Base-by-base conservation (phyloP, 805 yeast genomes). In the Monosporozyma solicola region DNA sequence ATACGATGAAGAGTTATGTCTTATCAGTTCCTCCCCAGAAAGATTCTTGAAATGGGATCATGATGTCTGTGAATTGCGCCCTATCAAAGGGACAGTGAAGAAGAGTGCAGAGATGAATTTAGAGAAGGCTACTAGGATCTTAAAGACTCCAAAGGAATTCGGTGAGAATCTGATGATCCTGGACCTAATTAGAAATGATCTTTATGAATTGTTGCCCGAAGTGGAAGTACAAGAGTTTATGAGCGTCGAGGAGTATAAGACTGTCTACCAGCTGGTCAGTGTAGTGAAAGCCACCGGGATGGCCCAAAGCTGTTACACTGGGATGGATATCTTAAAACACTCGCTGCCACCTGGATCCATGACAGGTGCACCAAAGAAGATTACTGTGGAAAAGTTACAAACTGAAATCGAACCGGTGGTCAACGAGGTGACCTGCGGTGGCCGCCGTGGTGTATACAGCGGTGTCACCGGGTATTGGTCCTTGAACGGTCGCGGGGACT, bases 281-380 rank as follows among this genome's bases (percentile, higher is more conserved):
- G 96, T 87, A 1, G 88, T 94, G 25, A 80, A 76, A 51, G 98
- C 97, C 0, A 65, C 72, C 22, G 59, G 59, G 1, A 54, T 60
- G 39, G 45, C 62, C 51, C n/a, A 48, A 13, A 41, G 25, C 5
- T 20, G 11, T 4, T 82, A 77, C 58, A 72, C 76, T 11, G 99
- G 98, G 0, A 72, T 91, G 25, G 98, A 94, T 65, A 72, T 92
- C 2, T 74, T 94, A 11, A 78, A 81, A 22, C 80, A 80, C 54
- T 82, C 96, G 0, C 72, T 95, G 37, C 99, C 99, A 2, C 97
- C 99, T 0, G 99, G 99, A 0, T 92, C 98, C 0, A 94, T 94
- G 99, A 94, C 99, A 0, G 99, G 99, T 2, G 99, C 99, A 0
- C 99, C 99, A 2, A 94, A 94, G 71, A 86, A 84, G 60, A 77